Base-by-base conservation (phyloP, 352 stramenopile genomes). In the Globisporangium heterothallicum region DNA sequence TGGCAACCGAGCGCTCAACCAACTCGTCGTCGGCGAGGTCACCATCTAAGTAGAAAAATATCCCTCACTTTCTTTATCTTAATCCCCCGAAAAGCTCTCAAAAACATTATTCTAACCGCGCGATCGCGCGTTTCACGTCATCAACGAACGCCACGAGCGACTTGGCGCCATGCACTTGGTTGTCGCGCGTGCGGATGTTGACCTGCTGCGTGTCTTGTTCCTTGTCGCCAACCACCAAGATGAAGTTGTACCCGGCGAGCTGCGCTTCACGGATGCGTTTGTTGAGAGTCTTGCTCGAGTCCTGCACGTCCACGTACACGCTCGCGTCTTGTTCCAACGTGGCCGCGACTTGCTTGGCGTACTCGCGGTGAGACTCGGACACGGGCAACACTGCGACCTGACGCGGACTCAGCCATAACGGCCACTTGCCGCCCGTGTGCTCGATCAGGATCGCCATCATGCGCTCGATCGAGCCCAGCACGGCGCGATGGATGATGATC, bases 391-490 rank as follows among this genome's bases (percentile, higher is more conserved):
- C 76, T 0, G 79, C 78, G 25, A 92, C 74, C 44, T 94, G 84
- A 48, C 84, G 79, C 34, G 84, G 84, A 34, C 67, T 87, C 29
- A 99, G 75, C 95, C 95, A 99, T n/a, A 98, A 70, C 19, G 96
- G 96, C 71, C 97, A 98, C 59, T 98, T 96, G 49, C 96, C 96
- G 35, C 84, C 87, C 49, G 86, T 97, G 66, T 98, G 96, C 68
- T 99, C 96, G 54, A 98, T 96, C 21, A 99, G 68, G 48, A 99
- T 98, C 45, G 94, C 96, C 82, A 99, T 98, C 81, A 99, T 98
- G 42, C 96, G 88, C 76, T 99, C 96, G 50, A 99, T 86, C 19
- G 93, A 98, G 42, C 96, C 96, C 56, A 98, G 95, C 38, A 99
- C 97, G 1, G 96, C 96, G 40, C 84, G 86, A 68, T 99, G 96